These are phyloP conservation scores for Globisporangium paddicum DNA, from an alignment of 352 stramenopile genomes.

Conservation along the genomic window DNA sequence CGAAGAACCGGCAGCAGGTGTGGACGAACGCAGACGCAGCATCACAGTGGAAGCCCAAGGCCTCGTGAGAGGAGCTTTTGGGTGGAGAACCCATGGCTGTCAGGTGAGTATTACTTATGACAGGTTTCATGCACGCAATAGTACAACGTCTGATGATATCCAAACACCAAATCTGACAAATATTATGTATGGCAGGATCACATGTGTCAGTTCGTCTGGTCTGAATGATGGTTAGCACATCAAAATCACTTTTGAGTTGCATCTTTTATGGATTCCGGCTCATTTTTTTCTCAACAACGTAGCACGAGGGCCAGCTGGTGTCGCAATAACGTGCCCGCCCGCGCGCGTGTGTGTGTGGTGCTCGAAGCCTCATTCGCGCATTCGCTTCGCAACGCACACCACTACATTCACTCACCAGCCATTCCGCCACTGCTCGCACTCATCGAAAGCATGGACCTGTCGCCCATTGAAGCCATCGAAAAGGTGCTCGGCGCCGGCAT, in stretches of 20 bases:
- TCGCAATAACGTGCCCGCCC: too few relatives aligned
- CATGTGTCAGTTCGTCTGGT: neutral
- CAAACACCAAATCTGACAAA: neutral
- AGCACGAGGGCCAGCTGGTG: neutral
- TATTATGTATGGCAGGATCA: neutral
- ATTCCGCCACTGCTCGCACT: neutral
- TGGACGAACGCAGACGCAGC: neutral
- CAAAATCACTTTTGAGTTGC: neutral
- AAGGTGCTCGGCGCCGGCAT: conserved; percentile 57
- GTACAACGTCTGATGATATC: too few relatives aligned
- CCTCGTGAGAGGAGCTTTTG: neutral
- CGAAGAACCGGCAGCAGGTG: conserved; percentile 4
- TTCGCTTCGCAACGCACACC: neutral
- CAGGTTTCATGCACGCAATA: too few relatives aligned
- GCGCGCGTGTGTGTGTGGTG: too few relatives aligned
- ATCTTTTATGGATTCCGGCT: conserved; percentile 3
- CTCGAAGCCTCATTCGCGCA: conserved; percentile 8
- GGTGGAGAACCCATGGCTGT: neutral
- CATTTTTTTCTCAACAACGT: conserved; percentile 7
- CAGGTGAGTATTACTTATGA: too few relatives aligned
- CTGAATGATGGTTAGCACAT: neutral
- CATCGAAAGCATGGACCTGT: conserved; percentile 15
- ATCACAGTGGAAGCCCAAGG: conserved; percentile 1
- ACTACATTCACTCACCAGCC: too few relatives aligned
- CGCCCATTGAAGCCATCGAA: conserved; percentile 57